A percentile compares a stretch with the other conserved stretches of the same genome.
Evolutionary conservation across 345 rosid species (phyloP).

Genomic region (Pugionium dolabratum): DNA sequence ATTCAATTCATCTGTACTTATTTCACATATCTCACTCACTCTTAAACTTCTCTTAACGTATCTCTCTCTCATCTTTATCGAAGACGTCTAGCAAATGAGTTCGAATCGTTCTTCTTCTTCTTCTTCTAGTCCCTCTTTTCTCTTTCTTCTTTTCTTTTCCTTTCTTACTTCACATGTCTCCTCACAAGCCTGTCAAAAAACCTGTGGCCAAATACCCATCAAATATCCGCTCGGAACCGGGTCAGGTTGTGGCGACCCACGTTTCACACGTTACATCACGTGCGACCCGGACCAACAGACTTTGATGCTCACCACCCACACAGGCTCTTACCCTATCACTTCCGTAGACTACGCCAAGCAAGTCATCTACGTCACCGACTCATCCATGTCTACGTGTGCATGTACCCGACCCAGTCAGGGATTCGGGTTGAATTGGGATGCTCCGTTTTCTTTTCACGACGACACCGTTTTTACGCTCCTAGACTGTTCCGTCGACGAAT

Average conservation of each 20-base stretch:
- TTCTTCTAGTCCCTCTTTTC: background rate
- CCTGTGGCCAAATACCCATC: slow-evolving; percentile 62
- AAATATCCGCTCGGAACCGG: slow-evolving; percentile 83
- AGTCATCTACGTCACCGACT: slow-evolving; percentile 61
- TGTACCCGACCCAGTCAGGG: slow-evolving; percentile 80
- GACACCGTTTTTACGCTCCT: slow-evolving; percentile 78
- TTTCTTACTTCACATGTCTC: slow-evolving; percentile 44
- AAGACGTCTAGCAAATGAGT: slow-evolving; percentile 24
- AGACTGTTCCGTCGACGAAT: slow-evolving; percentile 63
- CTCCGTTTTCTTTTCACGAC: slow-evolving; percentile 79
- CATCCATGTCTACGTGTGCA: slow-evolving; percentile 85
- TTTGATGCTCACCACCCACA: slow-evolving; percentile 69
- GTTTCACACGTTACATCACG: slow-evolving; percentile 63
- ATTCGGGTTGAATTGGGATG: slow-evolving; percentile 85
- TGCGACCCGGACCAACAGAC: slow-evolving; percentile 56
- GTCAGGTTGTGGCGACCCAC: slow-evolving; percentile 81
- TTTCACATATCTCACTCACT: background rate
- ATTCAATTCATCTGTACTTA: slow-evolving; percentile 7
- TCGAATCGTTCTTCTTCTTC: slow-evolving; percentile 18
- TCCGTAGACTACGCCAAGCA: slow-evolving; percentile 67
- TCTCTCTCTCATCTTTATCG: slow-evolving; percentile 6
- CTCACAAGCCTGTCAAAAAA: slow-evolving; percentile 63
- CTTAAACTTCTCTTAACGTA: background rate
- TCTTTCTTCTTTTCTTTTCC: background rate
- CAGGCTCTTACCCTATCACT: slow-evolving; percentile 73